A percentile compares a stretch with the other conserved stretches of the same genome.
phyloP scores from a whole-genome alignment of 805 yeast species.

The Cyberlindnera misumaiensis region DNA sequence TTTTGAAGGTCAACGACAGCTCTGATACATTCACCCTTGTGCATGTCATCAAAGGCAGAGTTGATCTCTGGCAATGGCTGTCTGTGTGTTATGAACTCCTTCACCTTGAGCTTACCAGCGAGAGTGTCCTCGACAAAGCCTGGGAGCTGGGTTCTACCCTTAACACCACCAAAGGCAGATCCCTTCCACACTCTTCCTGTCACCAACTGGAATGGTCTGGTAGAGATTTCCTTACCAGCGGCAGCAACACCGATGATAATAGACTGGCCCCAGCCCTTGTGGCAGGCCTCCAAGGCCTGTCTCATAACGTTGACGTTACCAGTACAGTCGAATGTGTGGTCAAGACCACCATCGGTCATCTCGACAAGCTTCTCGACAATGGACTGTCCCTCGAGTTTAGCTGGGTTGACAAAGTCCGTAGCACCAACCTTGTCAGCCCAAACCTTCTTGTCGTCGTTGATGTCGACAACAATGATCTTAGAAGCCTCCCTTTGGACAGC shows the following conservation, averaged over 20 bases:
- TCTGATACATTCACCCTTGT: slow-evolving; percentile 88
- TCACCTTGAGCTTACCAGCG: slow-evolving; percentile 77
- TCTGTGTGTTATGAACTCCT: slow-evolving; percentile 91
- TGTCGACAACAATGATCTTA: slow-evolving; percentile 78
- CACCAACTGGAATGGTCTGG: slow-evolving; percentile 97
- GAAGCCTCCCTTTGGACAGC: slow-evolving; percentile 78
- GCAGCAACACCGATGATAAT: slow-evolving; percentile 97
- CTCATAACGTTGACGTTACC: slow-evolving; percentile 96
- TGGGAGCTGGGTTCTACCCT: slow-evolving; percentile 95
- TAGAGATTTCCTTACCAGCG: slow-evolving; percentile 93
- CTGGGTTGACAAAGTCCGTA: slow-evolving; percentile 88
- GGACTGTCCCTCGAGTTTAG: slow-evolving; percentile 64
- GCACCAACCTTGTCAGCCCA: slow-evolving; percentile 93
- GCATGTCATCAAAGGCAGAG: slow-evolving; percentile 91
- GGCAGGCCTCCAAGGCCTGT: slow-evolving; percentile 92
- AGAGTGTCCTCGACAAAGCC: slow-evolving; percentile 81
- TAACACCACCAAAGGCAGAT: slow-evolving; percentile 98
- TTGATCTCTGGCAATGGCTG: slow-evolving; percentile 74
- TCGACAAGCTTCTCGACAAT: slow-evolving; percentile 78
- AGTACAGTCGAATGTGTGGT: slow-evolving; percentile 95
- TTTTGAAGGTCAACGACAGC: slow-evolving; percentile 60
- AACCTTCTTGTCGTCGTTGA: slow-evolving; percentile 74
- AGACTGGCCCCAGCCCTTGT: slow-evolving; percentile 98
- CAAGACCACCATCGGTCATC: slow-evolving; percentile 95
- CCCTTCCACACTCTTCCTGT: slow-evolving; percentile 99